Base-by-base conservation (phyloP, 2,329 filamentous ascomycete species). In the Trichoderma guizhouense region DNA sequence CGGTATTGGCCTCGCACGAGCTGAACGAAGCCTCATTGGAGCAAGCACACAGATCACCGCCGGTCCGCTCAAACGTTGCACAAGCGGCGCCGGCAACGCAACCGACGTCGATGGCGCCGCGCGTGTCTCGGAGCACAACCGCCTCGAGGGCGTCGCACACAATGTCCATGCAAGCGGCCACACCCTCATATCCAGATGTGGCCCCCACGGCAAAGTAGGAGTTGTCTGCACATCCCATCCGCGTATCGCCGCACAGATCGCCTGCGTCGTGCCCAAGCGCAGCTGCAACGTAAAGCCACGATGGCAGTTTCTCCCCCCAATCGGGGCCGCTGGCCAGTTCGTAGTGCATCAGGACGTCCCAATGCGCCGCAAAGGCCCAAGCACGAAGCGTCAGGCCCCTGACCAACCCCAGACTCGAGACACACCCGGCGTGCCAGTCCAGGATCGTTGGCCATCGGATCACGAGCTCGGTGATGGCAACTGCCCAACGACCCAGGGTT, bases 151-250 rank as follows among this genome's bases (percentile, higher is more conserved):
- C 68, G 15, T 71, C 68, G 26, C 68, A 71, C 21, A 71, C 7
- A 57, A 71, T 71, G 26, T 71, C 68, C 68, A 71, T 64, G 43
- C 68, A 71, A 24, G 68, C 68, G 9, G 68, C 68, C 12, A 71
- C 58, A 14, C 68, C 68, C 61, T 71, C 68, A 55, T 66, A 71
- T 66, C 68, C 68, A 15, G 68, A n/a, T 12, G 32, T 18, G 24
- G 47, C 68, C 14, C 58, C 68, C 24, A 71, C 61, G 15, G 68
- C 68, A 7, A 65, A 71, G 61, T 57, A 66, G 43, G 60, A 15
- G n/a, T 71, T 71, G 68, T 71, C 68, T 11, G 32, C 24, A 9
- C 28, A 71, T 24, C 68, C 68, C 51, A 63, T 21, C 1, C 68
- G 68, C 12, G 68, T 66, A 12, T 71, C 68, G 6, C 15, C 21